Evolutionary conservation across 2,329 filamentous ascomycete genomes (phyloP), one percentile per base, ranked within the genome.

Genomic region (Colletotrichum sp.): DNA sequence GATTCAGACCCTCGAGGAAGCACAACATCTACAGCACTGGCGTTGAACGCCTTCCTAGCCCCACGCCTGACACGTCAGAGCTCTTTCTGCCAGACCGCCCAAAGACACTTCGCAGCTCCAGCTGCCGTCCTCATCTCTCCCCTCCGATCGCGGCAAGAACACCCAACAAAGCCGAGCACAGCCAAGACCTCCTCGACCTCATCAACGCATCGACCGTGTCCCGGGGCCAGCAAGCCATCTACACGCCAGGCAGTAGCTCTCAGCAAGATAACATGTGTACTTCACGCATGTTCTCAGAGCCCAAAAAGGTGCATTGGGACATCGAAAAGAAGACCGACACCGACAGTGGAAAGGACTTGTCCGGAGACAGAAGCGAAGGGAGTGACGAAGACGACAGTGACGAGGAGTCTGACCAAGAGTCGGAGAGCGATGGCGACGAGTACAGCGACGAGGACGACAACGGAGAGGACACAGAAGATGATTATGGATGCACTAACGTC

Each of bases 61-160:
- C 43, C 43, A 6, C 9, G 1, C 10, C 39, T 10, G 1, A 43
- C 43, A 6, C 9, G 1, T n/a, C 39, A n/a, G 1, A 43, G 18
- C 10, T 7, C 3, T 48, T 48, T 12, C 1, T 7, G 10, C 4
- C n/a, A 48, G 15, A 18, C n/a, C 0, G 4, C 10, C 43, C 0
- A 13, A 10, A 3, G 43, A 22, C n/a, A 5, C n/a, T 48, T n/a
- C n/a, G n/a, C 10, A 48, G 43, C 10, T 22, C 43, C 3, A 48
- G 10, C 43, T 0, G 43, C 43, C 43, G n/a, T n/a, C 1, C n/a
- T 48, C 10, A 0, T 22, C 10, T 22, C n/a, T 13, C 43, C 43
- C 6, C 43, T 48, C 43, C 2, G n/a, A 13, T 22, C n/a, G 43
- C 5, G 10, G 43, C n/a, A 22, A 6, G 43, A 6, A 9, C 43